Evolutionary conservation across 257 asterid genomes (phyloP).

Genomic region (Datura wrightii): DNA sequence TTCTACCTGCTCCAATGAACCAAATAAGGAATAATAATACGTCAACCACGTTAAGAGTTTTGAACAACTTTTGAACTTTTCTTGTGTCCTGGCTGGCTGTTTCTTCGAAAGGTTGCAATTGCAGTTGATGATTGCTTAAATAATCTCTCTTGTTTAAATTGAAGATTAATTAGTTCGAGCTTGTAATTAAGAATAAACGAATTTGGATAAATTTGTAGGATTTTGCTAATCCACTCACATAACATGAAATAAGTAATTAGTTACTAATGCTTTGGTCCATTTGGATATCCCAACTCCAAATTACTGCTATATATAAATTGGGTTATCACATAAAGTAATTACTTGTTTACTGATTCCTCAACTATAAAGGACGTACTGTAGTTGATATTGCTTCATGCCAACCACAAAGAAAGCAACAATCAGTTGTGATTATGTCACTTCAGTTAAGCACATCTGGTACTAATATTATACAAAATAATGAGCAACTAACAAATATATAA

Average conservation of each 20-base stretch:
- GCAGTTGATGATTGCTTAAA: neutral
- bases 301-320: neutral
- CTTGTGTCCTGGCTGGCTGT: neutral
- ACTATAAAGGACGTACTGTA: neutral
- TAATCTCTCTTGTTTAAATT: neutral
- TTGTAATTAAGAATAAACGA: neutral
- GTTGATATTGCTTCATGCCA: neutral
- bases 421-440: neutral
- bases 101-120: neutral
- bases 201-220: neutral
- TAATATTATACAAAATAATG: neutral
- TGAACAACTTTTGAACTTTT: conserved; percentile 19
- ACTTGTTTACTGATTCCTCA: neutral
- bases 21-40: conserved; percentile 26
- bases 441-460: neutral
- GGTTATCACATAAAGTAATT: neutral
- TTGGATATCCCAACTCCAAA: neutral
- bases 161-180: neutral
- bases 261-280: neutral
- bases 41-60: conserved; percentile 38
- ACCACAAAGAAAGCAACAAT: no score
- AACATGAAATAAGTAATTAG: neutral
- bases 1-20: conserved; percentile 64
- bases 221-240: neutral
- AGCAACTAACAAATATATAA: neutral